A percentile compares a stretch with the other conserved stretches of the same genome.
Conservation (phyloP, 352 stramenopile species). For the Hyaloperonospora brassicae region DNA sequence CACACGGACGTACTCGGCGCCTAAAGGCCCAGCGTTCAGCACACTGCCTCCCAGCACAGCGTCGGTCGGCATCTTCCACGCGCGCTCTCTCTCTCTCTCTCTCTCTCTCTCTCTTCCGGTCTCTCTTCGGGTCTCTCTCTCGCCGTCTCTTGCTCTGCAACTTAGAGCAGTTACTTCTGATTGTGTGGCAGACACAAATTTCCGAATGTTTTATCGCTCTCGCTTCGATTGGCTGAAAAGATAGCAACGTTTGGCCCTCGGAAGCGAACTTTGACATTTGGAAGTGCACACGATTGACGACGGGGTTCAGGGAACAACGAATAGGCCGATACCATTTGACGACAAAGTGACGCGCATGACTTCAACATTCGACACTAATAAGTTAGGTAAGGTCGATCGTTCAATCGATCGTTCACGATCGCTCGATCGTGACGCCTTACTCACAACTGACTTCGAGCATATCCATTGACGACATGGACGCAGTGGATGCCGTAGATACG, state of each 20-base stretch:
- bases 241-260: background rate
- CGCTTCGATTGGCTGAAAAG: background rate
- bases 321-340: background rate
- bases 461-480: constrained; percentile 27
- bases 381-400: constrained; percentile 19
- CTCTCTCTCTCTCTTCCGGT: too few species aligned
- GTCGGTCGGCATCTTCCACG: constrained; percentile 29
- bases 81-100: constrained; percentile 15
- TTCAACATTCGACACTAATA: constrained; percentile 26
- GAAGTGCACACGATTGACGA: background rate
- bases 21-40: constrained; percentile 49
- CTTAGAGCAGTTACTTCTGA: background rate
- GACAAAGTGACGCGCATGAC: background rate
- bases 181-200: background rate
- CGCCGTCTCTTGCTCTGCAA: background rate
- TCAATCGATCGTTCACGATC: too few species aligned
- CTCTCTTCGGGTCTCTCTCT: constrained; percentile 1
- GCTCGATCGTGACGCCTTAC: constrained; percentile 2
- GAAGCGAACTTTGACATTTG: too few species aligned
- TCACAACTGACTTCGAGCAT: constrained; percentile 21
- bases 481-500: constrained; percentile 28
- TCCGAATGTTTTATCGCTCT: background rate
- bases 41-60: constrained; percentile 50
- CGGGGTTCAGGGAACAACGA: background rate
- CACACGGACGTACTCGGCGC: constrained; percentile 38